A percentile compares a stretch with the other conserved stretches of the same genome.
Conservation (phyloP, 768 basidiomycete genomes). For the Russula foetens region DNA sequence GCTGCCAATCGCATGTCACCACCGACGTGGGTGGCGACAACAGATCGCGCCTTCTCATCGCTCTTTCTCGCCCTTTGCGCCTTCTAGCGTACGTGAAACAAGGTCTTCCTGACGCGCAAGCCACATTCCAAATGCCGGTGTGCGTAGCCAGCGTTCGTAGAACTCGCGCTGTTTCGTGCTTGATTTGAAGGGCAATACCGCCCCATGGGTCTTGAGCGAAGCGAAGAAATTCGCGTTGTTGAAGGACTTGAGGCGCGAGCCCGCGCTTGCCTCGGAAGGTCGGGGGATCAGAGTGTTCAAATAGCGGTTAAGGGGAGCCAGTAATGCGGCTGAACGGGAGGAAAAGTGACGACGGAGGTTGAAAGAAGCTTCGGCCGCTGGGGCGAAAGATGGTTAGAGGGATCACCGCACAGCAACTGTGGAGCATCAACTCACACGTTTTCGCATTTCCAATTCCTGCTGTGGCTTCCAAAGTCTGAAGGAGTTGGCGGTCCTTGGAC, state of each 20-base stretch:
- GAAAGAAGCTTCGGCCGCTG: constrained; percentile 57
- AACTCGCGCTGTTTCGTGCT: constrained; percentile 58
- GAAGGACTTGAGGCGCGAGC: constrained; percentile 56
- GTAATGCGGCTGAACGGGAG: constrained; percentile 74
- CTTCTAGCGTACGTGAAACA: constrained; percentile 46
- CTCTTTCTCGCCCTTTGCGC: neutral
- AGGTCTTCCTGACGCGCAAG: constrained; percentile 68
- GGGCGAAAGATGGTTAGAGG: neutral
- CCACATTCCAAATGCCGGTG: constrained; percentile 75
- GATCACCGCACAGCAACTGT: neutral
- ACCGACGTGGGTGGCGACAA: neutral
- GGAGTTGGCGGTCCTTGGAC: constrained; percentile 69
- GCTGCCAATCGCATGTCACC: neutral
- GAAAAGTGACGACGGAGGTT: constrained; percentile 75
- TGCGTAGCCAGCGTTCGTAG: constrained; percentile 69
- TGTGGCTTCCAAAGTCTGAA: constrained; percentile 62
- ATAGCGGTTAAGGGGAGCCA: constrained; percentile 88
- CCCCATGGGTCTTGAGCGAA: constrained; percentile 62
- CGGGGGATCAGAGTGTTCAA: constrained; percentile 80
- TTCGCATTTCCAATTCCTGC: constrained; percentile 39
- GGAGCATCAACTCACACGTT: constrained; percentile 40
- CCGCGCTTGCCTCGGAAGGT: constrained; percentile 37
- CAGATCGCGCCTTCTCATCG: neutral
- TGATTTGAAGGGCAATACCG: constrained; percentile 68
- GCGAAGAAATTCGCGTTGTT: constrained; percentile 59